A percentile compares a stretch with the other conserved stretches of the same genome.
phyloP scores from a whole-genome alignment of 2,329 filamentous ascomycete genomes.

The Calonectria pteridis region DNA sequence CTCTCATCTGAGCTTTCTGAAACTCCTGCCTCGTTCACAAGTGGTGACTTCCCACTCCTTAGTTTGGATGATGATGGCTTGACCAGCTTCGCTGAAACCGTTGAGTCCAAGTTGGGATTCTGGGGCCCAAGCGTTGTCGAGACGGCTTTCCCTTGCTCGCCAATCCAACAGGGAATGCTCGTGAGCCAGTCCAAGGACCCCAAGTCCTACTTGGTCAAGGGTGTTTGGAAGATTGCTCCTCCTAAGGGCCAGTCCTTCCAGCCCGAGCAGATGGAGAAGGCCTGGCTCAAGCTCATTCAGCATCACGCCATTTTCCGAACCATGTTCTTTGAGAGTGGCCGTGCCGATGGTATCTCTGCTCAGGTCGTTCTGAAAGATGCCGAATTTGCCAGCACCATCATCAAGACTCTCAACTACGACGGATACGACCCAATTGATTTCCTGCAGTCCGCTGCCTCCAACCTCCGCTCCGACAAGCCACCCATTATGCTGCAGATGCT shows the following conservation, averaged over 20 bases:
- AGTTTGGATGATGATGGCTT: not conserved
- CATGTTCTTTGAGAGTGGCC: constrained; percentile 7
- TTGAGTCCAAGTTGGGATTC: not conserved
- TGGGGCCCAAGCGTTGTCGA: constrained; percentile 12
- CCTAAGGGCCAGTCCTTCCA: not conserved
- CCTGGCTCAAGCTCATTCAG: constrained; percentile 26
- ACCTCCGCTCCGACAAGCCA: not conserved
- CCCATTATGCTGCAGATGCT: not conserved
- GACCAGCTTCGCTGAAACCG: not conserved
- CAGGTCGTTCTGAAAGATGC: not conserved
- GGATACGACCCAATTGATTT: not conserved
- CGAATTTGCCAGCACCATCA: not conserved
- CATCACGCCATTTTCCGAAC: constrained; percentile 28
- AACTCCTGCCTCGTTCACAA: not conserved
- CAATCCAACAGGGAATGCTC: constrained; percentile 35
- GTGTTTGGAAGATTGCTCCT: not conserved
- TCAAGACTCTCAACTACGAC: not conserved
- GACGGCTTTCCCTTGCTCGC: constrained; percentile 26
- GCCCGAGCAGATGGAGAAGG: constrained; percentile 12
- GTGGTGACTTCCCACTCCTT: not conserved
- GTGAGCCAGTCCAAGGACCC: constrained; percentile 24
- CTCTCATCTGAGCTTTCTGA: not conserved
- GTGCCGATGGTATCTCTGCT: not conserved
- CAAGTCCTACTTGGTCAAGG: constrained; percentile 10
- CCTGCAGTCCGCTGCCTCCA: not conserved